Conservation (phyloP, 495 filamentous ascomycete species). For the Aspergillus biplanus region DNA sequence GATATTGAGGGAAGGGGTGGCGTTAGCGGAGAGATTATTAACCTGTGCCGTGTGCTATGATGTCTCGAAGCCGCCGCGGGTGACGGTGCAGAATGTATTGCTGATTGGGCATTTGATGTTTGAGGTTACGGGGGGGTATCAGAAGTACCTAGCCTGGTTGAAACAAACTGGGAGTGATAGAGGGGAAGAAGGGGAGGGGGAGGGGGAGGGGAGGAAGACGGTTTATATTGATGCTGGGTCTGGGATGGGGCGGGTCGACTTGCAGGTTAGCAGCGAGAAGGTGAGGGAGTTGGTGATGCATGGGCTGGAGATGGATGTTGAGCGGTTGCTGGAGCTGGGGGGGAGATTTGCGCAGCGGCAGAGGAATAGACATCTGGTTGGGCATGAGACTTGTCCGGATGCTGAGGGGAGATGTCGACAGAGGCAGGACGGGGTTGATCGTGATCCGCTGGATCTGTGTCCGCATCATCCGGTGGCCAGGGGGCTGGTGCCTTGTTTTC, state of each 20-base stretch:
- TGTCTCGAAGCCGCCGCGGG: constrained; percentile 12
- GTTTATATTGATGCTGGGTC: not conserved
- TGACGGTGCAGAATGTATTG: constrained; percentile 11
- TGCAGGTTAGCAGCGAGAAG: constrained; percentile 10
- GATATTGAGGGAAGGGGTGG: constrained; percentile 1
- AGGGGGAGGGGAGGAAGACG: not conserved
- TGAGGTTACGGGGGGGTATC: constrained; percentile 7
- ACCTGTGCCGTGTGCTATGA: constrained; percentile 10
- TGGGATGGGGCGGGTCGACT: constrained; percentile 4
- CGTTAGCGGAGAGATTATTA: constrained; percentile 5
- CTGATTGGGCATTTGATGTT: constrained; percentile 14
- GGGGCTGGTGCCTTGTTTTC: constrained; percentile 12
- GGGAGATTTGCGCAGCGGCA: constrained; percentile 8
- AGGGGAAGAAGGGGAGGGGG: not conserved
- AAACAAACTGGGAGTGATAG: not conserved
- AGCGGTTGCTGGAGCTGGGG: constrained; percentile 6
- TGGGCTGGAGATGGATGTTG: constrained; percentile 5
- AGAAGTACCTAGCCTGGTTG: constrained; percentile 7
- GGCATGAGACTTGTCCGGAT: constrained; percentile 7
- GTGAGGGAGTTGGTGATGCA: constrained; percentile 14
- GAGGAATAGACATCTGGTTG: constrained; percentile 10
- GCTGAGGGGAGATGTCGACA: constrained; percentile 10
- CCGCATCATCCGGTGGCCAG: constrained; percentile 9
- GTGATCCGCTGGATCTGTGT: constrained; percentile 7
- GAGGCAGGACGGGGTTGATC: constrained; percentile 5